These are phyloP conservation scores for Rhizopus sp. DNA, from an alignment of 371 early-diverging fungal genomes.

Conservation along the genomic window DNA sequence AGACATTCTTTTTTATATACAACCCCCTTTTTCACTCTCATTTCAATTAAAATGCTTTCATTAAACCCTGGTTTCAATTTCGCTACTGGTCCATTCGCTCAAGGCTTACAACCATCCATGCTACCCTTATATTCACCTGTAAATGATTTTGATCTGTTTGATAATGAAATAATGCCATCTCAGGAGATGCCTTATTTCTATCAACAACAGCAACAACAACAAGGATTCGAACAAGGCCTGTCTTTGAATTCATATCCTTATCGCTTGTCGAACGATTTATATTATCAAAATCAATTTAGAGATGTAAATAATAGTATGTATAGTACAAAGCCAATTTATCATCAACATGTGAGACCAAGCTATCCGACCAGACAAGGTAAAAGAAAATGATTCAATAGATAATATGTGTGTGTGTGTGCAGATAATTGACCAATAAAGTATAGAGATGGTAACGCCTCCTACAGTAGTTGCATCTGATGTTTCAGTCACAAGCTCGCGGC, in stretches of 20 bases:
- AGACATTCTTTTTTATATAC: too few species aligned
- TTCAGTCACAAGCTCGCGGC: background rate
- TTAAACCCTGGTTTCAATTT: slow-evolving; percentile 4
- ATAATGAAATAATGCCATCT: background rate
- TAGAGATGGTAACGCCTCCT: background rate
- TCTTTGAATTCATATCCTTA: too few species aligned
- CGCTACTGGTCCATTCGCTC: background rate
- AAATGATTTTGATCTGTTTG: background rate
- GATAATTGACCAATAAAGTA: too few species aligned
- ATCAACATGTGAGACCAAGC: too few species aligned
- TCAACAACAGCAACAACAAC: background rate
- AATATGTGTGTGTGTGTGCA: too few species aligned
- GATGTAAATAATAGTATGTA: too few species aligned
- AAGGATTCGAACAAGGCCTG: too few species aligned
- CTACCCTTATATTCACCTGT: background rate
- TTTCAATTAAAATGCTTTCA: slow-evolving; percentile 3
- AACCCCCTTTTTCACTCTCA: background rate
- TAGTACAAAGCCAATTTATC: too few species aligned
- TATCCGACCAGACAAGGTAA: background rate
- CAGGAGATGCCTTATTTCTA: slow-evolving; percentile 1
- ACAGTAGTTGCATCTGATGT: background rate
- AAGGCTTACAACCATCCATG: too few species aligned
- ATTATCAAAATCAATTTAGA: too few species aligned
- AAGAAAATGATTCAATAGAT: background rate
- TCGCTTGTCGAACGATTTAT: too few species aligned